Percentiles rank a stretch among this genome's conserved stretches.
phyloP scores from a whole-genome alignment of 179 eudicot species.

The Sideroxylon spinosum region DNA sequence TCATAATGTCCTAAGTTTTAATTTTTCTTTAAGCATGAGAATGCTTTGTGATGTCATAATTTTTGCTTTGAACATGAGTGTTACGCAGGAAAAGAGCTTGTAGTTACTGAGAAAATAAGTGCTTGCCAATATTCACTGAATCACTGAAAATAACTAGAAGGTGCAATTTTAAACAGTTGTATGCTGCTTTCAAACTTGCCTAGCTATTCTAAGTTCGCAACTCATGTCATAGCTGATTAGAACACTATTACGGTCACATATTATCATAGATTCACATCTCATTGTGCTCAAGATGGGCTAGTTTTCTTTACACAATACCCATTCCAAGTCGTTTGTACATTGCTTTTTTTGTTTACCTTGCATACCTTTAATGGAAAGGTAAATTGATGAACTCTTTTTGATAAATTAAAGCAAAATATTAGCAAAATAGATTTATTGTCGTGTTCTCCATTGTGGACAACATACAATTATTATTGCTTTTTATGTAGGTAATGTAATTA shows the following conservation, averaged over 20 bases:
- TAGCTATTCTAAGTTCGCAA: not conserved
- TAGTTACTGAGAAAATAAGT: too few species aligned
- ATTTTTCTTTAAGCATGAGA: too few species aligned
- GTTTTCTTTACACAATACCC: not conserved
- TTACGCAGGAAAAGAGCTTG: not conserved
- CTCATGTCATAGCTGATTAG: not conserved
- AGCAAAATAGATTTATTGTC: not conserved
- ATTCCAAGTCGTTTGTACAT: not conserved
- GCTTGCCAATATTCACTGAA: not conserved
- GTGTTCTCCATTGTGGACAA: conserved; percentile 6
- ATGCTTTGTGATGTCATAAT: too few species aligned
- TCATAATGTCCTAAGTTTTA: too few species aligned
- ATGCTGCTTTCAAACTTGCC: not conserved
- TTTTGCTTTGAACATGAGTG: not conserved
- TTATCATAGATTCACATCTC: not conserved
- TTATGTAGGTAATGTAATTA: not conserved
- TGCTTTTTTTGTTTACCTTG: not conserved
- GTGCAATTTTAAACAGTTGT: not conserved
- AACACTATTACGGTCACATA: not conserved
- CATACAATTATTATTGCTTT: not conserved
- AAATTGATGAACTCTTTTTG: not conserved
- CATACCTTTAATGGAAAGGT: not conserved
- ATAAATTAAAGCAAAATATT: not conserved
- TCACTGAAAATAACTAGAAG: not conserved
- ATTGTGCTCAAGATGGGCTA: not conserved